A percentile compares a stretch with the other conserved stretches of the same genome.
phyloP scores from a whole-genome alignment of 2,329 filamentous ascomycete species.

The Aspergillus sojae region DNA sequence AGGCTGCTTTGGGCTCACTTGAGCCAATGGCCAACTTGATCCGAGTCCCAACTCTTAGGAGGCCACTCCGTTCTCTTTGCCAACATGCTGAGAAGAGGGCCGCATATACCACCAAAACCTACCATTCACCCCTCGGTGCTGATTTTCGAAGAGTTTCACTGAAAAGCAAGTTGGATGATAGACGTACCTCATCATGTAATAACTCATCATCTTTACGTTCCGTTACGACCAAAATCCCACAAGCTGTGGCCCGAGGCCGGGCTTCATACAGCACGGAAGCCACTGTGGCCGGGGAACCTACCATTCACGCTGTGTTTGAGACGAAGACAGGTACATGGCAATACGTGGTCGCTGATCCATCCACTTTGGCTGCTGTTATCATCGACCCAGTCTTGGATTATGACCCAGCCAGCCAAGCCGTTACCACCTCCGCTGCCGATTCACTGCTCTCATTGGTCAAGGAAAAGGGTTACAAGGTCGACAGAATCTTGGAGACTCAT shows the following conservation, averaged over 20 bases:
- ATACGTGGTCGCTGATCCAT: constrained; percentile 61
- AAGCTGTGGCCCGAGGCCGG: no score
- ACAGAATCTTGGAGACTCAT: constrained; percentile 64
- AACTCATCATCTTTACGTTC: not conserved
- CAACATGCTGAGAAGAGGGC: not conserved
- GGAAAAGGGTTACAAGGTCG: constrained; percentile 52
- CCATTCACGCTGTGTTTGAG: constrained; percentile 41
- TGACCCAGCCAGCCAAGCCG: constrained; percentile 45
- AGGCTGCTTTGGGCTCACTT: not conserved
- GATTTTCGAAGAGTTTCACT: not conserved
- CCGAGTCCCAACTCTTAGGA: not conserved
- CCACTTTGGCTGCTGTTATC: constrained; percentile 54
- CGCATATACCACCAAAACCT: not conserved
- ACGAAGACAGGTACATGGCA: constrained; percentile 60
- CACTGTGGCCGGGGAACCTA: constrained; percentile 20
- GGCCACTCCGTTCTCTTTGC: not conserved
- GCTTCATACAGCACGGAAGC: not conserved
- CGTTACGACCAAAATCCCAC: not conserved
- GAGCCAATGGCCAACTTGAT: no score
- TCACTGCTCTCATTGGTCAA: constrained; percentile 49
- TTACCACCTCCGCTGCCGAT: constrained; percentile 59
- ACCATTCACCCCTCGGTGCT: not conserved
- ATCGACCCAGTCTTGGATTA: constrained; percentile 67
- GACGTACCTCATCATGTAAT: not conserved
- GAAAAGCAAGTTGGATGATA: not conserved